A percentile compares a stretch with the other conserved stretches of the same genome.
Evolutionary conservation across 2,329 filamentous ascomycete genomes (phyloP).

Genomic region (Eutypa lata): DNA sequence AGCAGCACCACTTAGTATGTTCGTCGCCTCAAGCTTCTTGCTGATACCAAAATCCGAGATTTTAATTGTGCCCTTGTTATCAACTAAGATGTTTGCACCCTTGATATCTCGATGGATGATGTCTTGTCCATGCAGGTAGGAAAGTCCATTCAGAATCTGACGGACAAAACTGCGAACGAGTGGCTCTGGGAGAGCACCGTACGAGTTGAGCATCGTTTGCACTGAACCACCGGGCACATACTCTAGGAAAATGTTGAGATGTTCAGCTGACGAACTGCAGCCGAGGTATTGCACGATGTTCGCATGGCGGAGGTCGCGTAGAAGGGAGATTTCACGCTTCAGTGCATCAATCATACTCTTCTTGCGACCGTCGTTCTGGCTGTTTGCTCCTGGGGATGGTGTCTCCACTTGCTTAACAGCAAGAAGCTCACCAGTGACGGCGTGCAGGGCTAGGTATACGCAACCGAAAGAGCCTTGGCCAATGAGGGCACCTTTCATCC

Average conservation of each 20-base stretch:
- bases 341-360: conserved; percentile 97
- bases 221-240: conserved; percentile 97
- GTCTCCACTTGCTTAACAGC: conserved; percentile 98
- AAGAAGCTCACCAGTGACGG: conserved; percentile 94
- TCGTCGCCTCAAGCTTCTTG: conserved; percentile 92
- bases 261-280: conserved; percentile 84
- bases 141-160: conserved; percentile 88
- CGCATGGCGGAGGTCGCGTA: conserved; percentile 89
- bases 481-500: conserved; percentile 98
- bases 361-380: conserved; percentile 83
- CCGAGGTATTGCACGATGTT: conserved; percentile 99
- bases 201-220: conserved; percentile 97
- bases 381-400: conserved; percentile 72
- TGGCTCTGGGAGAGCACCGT: conserved; percentile 89
- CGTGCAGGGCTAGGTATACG: conserved; percentile 91
- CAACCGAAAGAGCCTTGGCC: conserved; percentile 95
- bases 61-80: conserved; percentile 98
- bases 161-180: conserved; percentile 95
- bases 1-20: conserved; percentile 68
- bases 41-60: conserved; percentile 99
- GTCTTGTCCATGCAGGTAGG: conserved; percentile 88
- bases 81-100: conserved; percentile 95
- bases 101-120: conserved; percentile 99
- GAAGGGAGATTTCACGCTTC: conserved; percentile 91
- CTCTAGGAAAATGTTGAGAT: conserved; percentile 99